Percentiles rank a stretch among this genome's conserved stretches.
phyloP scores from a whole-genome alignment of 192 early-diverging fungal genomes.

The Tieghemiomyces parasiticus region DNA sequence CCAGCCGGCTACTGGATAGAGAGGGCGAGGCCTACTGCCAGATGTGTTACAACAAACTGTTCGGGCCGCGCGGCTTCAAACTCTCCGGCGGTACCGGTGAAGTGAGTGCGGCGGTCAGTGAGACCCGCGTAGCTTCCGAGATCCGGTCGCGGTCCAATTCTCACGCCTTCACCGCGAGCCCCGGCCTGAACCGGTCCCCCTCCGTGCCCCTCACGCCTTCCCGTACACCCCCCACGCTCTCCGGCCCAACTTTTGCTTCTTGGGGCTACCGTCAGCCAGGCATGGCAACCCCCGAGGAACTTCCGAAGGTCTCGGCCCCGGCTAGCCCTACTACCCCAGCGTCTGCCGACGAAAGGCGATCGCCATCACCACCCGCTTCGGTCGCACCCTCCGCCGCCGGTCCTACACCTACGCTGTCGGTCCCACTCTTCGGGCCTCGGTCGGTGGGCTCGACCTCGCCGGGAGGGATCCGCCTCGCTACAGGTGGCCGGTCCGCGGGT shows the following conservation, averaged over 20 bases:
- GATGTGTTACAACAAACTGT: constrained; percentile 27
- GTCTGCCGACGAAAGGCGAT: background rate
- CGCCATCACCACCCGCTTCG: background rate
- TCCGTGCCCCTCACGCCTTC: background rate
- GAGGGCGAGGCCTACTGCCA: constrained; percentile 32
- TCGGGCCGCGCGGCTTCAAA: constrained; percentile 7
- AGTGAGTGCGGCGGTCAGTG: background rate
- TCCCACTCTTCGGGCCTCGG: too few species aligned
- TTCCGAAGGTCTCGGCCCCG: background rate
- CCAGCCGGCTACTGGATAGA: constrained; percentile 26
- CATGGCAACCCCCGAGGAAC: background rate
- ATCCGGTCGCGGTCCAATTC: background rate
- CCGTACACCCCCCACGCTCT: background rate
- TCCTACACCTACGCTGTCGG: background rate
- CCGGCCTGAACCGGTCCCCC: background rate
- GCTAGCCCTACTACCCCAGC: background rate
- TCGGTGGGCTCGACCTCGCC: too few species aligned
- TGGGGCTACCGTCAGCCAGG: background rate
- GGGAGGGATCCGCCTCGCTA: too few species aligned
- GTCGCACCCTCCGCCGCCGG: too few species aligned
- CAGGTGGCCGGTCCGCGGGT: background rate
- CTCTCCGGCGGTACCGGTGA: background rate
- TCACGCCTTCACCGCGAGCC: background rate
- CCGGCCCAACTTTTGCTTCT: background rate
- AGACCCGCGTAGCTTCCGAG: background rate